Conservation (phyloP, 768 basidiomycete genomes). For the Pseudohyphozyma bogoriensis region DNA sequence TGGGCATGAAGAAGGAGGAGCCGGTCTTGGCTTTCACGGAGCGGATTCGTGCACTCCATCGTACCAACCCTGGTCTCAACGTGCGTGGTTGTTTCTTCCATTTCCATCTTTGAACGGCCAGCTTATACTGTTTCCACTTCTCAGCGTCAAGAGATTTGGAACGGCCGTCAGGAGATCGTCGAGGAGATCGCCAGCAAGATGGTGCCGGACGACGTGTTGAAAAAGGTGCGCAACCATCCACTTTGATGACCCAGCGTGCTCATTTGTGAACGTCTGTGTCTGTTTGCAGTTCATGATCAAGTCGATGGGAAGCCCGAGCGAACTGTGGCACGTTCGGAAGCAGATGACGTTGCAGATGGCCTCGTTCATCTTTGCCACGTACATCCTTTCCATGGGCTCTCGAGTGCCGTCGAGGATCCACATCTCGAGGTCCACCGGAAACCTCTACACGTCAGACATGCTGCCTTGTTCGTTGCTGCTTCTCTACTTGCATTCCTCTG, state of each 20-base stretch:
- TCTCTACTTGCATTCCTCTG: not conserved
- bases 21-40: conserved; percentile 77
- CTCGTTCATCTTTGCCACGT: conserved; percentile 82
- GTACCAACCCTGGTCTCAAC: conserved; percentile 7
- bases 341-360: conserved; percentile 89
- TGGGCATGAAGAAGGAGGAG: conserved; percentile 71
- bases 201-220: conserved; percentile 77
- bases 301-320: conserved; percentile 69
- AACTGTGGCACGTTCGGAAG: conserved; percentile 94
- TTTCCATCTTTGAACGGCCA: conserved; percentile 42
- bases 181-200: conserved; percentile 81
- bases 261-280: not conserved
- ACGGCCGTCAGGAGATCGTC: conserved; percentile 51
- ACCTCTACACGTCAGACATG: conserved; percentile 85
- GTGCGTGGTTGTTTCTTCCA: conserved; percentile 1
- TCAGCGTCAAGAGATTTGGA: conserved; percentile 55
- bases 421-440: conserved; percentile 76
- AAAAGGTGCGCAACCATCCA: conserved; percentile 68
- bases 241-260: not conserved
- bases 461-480: conserved; percentile 55
- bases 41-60: conserved; percentile 48
- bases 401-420: conserved; percentile 77
- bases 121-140: not conserved
- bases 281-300: conserved; percentile 72
- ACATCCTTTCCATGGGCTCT: conserved; percentile 69